Percentiles rank a stretch among this genome's conserved stretches.
Evolutionary conservation across 345 rosid genomes (phyloP).

Genomic region (Tarenaya hassleriana): DNA sequence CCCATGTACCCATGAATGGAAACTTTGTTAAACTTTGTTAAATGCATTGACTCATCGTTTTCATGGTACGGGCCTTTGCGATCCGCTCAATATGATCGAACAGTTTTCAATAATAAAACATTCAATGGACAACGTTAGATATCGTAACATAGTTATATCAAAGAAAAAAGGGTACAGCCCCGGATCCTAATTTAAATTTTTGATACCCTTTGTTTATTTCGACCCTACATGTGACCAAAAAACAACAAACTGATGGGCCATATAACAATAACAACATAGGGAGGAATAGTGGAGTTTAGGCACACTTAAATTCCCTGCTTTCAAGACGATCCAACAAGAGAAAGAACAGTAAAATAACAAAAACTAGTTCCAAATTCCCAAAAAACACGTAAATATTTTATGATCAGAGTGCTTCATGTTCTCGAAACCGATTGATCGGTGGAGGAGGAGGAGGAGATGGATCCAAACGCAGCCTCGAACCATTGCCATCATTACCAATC

Average conservation of each 20-base stretch:
- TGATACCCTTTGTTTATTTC: not conserved
- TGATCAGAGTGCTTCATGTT: constrained; percentile 27
- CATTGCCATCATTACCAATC: constrained; percentile 37
- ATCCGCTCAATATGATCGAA: constrained; percentile 1
- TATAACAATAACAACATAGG: constrained; percentile 18
- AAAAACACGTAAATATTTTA: constrained; percentile 23
- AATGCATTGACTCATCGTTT: constrained; percentile 19
- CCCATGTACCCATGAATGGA: constrained; percentile 31
- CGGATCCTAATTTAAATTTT: not conserved
- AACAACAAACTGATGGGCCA: constrained; percentile 7
- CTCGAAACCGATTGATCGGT: constrained; percentile 59
- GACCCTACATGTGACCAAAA: not conserved
- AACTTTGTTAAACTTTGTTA: constrained; percentile 27
- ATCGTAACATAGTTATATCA: not conserved
- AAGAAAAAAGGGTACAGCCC: not conserved
- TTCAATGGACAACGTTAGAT: not conserved
- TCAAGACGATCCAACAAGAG: constrained; percentile 16
- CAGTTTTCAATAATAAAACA: no score
- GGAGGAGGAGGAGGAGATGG: constrained; percentile 29
- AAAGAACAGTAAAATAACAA: constrained; percentile 13
- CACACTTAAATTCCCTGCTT: constrained; percentile 26
- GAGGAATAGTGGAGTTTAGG: constrained; percentile 28
- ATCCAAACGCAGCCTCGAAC: constrained; percentile 40
- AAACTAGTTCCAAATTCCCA: constrained; percentile 18
- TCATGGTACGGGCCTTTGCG: constrained; percentile 15